Conservation (phyloP, 108 stramenopile genomes). For the Nitzschia sp. region DNA sequence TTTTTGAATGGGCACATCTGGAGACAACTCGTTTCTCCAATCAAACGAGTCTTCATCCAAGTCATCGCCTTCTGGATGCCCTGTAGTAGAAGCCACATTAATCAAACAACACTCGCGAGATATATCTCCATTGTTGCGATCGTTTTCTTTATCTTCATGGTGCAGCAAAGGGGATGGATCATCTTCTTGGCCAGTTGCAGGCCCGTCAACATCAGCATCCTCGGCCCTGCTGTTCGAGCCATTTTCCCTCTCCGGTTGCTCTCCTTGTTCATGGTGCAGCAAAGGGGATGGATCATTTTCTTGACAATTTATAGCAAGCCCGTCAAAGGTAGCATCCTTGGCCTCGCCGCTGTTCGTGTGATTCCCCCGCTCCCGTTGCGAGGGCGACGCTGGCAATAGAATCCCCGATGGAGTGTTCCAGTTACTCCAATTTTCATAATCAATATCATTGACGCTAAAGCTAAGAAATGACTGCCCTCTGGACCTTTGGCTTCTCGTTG, state of each 20-base stretch:
- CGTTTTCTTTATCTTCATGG: no score
- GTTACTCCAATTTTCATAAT: background rate
- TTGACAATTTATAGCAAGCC: no score
- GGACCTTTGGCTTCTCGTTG: background rate
- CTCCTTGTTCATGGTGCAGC: no score
- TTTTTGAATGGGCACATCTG: background rate
- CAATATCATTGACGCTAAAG: background rate
- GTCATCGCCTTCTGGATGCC: background rate
- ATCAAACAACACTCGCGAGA: no score
- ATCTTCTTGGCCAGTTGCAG: no score
- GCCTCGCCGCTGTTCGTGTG: background rate
- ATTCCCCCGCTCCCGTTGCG: background rate
- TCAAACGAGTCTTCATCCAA: constrained; percentile 1
- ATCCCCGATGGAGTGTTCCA: background rate
- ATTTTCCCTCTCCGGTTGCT: no score
- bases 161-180: no score
- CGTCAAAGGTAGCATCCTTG: background rate
- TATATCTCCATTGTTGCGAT: no score
- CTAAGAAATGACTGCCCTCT: background rate
- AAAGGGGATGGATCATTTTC: no score
- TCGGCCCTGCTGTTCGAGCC: background rate
- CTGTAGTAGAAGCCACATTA: no score
- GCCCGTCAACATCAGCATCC: no score
- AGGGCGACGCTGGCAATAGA: background rate
- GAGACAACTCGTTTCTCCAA: background rate